Percentiles rank a stretch among this genome's conserved stretches.
phyloP scores from a whole-genome alignment of 2,329 filamentous ascomycete species.

The Colletotrichum karsti region DNA sequence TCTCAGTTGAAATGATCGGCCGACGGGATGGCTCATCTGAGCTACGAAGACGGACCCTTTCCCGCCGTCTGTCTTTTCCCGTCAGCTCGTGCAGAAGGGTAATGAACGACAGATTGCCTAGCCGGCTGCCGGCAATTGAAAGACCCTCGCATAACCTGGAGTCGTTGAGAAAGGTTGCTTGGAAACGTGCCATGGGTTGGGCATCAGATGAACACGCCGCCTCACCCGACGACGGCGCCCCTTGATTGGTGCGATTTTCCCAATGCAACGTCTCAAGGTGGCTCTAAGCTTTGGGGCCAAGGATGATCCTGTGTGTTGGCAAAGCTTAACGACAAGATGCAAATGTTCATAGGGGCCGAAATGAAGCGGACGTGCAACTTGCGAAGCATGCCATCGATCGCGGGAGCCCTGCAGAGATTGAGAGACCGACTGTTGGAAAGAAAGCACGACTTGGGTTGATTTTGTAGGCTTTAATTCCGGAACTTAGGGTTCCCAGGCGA shows the following conservation, averaged over 20 bases:
- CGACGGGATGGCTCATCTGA: neutral
- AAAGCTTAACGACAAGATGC: conserved; percentile 4
- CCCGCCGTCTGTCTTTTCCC: neutral
- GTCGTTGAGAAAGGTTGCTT: neutral
- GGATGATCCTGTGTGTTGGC: neutral
- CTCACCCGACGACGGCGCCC: neutral
- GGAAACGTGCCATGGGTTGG: neutral
- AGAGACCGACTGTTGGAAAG: no score
- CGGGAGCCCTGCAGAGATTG: no score
- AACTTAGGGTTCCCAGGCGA: no score
- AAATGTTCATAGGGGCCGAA: neutral
- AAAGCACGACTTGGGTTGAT: no score
- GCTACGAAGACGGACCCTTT: neutral
- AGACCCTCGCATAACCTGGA: neutral
- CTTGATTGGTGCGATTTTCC: conserved; percentile 15
- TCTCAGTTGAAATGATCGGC: neutral
- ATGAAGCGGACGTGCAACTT: no score
- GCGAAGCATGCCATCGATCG: no score
- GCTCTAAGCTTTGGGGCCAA: conserved; percentile 7
- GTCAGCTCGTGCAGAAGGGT: neutral
- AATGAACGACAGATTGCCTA: neutral
- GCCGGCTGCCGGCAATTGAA: neutral
- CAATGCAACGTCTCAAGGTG: conserved; percentile 1
- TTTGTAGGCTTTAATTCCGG: no score
- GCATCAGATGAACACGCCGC: conserved; percentile 24